Evolutionary conservation across 2,329 filamentous ascomycete genomes (phyloP), one percentile per base, ranked within the genome.

Genomic region (Exutisphaerella laricina): DNA sequence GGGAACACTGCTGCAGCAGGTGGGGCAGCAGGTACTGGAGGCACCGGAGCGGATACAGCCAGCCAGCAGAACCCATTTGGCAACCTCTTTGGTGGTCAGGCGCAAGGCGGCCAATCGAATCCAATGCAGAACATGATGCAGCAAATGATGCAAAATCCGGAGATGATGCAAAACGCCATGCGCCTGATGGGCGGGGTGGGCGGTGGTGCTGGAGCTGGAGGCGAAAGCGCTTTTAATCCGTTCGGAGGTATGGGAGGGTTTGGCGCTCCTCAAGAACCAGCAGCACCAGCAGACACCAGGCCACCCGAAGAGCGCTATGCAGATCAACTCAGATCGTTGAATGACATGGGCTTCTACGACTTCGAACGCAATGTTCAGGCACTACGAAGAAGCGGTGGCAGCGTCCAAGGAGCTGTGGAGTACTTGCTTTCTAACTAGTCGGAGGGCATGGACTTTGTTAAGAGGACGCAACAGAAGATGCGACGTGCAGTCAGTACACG

Each of bases 321-420:
- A 3, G 82, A 86, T 22, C 90, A 98, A 67, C 72, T 98, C 37
- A 76, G 88, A 47, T 88, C 97, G 68, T 70, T 98, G 50, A 98
- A 98, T 64, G 92, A 97, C 54, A 98, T 98, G 92, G 92, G 92
- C 3, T 98, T 98, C 69, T 95, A 81, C 63, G 89, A 98, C 61
- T 98, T 97, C 60, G 90, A 98, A 39, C 73, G 85, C 55, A 98
- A 98, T 57, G 80, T 98, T 22, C 81, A 85, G 43, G 92, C 92
- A 4, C 70, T 98, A 59, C 77, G 90, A 65, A 78, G 90, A 58
- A 87, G 86, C 47, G 92, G 92, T 6, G 92, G 92, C 8, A 96
- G 86, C 63, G 92, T 97, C 29, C 88, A 97, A 64, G 92, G 90
- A 8, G 92, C 87, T 4, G 79, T 94, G 40, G 85, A 92, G 67